phyloP scores from a whole-genome alignment of 2,329 filamentous ascomycete species.

The Septoria petroselini region DNA sequence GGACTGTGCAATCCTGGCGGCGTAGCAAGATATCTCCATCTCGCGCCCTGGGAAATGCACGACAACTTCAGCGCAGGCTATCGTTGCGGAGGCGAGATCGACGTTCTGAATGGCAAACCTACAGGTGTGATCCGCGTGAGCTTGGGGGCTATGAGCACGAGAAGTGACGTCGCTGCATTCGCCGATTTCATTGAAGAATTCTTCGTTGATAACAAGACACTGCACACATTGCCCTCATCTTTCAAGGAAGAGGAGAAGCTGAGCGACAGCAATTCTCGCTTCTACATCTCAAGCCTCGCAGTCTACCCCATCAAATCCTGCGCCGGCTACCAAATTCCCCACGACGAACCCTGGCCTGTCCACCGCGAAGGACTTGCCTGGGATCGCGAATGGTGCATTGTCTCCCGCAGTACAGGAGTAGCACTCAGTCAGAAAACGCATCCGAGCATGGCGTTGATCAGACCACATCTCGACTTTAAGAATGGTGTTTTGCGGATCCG shows the following conservation, averaged over 20 bases:
- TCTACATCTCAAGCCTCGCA: constrained; percentile 49
- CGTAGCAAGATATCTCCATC: constrained; percentile 66
- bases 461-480: constrained; percentile 69
- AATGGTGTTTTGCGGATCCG: constrained; percentile 62
- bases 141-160: constrained; percentile 83
- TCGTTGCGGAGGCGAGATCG: constrained; percentile 78
- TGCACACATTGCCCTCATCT: too few relatives aligned
- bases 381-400: constrained; percentile 95
- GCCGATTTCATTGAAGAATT: constrained; percentile 43
- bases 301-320: constrained; percentile 97
- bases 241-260: too few relatives aligned
- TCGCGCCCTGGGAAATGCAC: constrained; percentile 78
- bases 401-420: constrained; percentile 80
- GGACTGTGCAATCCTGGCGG: constrained; percentile 91
- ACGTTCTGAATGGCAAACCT: constrained; percentile 78
- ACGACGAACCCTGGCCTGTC: constrained; percentile 67
- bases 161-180: constrained; percentile 69
- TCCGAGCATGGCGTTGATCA: constrained; percentile 80
- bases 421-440: constrained; percentile 86
- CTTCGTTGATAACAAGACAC: constrained; percentile 33
- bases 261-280: constrained; percentile 13
- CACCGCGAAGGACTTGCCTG: constrained; percentile 79
- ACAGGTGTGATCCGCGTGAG: constrained; percentile 84
- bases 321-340: constrained; percentile 69
- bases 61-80: constrained; percentile 81